A percentile compares a stretch with the other conserved stretches of the same genome.
Evolutionary conservation across 257 asterid species (phyloP).

Genomic region (Mitragyna speciosa): DNA sequence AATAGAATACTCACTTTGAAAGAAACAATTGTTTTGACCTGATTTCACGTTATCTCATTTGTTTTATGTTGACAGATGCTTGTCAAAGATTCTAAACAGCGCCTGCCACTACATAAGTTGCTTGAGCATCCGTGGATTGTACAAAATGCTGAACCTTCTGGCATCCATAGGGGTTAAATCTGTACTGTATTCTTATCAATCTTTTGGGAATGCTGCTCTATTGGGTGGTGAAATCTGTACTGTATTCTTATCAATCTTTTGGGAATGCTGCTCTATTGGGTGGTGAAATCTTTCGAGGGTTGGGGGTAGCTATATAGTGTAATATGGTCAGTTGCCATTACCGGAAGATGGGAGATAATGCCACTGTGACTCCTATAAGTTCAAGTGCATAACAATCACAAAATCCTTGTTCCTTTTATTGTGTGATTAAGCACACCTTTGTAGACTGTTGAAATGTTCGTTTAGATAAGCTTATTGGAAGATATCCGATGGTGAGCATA

Average conservation of each 20-base stretch:
- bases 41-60: background rate
- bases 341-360: background rate
- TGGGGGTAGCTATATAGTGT: constrained; percentile 3
- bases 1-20: background rate
- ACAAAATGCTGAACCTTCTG: constrained; percentile 92
- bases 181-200: background rate
- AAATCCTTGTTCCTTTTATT: background rate
- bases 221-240: background rate
- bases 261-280: background rate
- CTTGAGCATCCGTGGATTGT: constrained; percentile 97
- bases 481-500: background rate
- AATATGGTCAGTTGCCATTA: background rate
- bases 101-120: constrained; percentile 77
- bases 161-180: constrained; percentile 57
- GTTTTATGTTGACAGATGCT: constrained; percentile 58
- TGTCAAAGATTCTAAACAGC: constrained; percentile 75
- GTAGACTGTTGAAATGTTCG: background rate
- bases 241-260: background rate
- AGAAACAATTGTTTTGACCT: background rate
- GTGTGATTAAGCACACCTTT: background rate
- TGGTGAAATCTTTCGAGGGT: background rate
- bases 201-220: background rate
- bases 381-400: background rate
- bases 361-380: background rate
- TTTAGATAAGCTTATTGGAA: background rate